These are phyloP conservation scores for Hericium erinaceus DNA, from an alignment of 768 basidiomycete species.

Conservation along the genomic window DNA sequence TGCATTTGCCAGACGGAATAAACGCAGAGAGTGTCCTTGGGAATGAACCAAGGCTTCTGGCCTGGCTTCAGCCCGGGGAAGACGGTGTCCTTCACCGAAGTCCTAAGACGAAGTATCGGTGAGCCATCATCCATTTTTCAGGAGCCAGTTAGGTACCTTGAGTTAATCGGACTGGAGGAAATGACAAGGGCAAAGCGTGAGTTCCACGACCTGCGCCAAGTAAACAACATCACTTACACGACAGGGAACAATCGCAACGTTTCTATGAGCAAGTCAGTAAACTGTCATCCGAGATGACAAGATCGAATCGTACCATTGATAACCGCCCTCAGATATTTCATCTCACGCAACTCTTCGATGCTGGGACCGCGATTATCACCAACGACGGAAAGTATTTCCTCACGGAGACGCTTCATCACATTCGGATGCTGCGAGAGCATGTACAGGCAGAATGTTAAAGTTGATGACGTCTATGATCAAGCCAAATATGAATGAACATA, in stretches of 20 bases:
- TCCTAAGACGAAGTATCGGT: neutral
- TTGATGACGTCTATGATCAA: conserved; percentile 16
- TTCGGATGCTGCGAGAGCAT: conserved; percentile 22
- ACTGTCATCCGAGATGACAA: neutral
- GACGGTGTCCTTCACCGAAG: neutral
- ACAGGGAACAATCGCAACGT: neutral
- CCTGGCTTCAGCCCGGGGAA: neutral
- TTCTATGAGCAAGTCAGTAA: neutral
- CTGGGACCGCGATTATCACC: conserved; percentile 19
- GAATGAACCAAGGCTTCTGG: neutral
- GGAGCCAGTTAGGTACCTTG: neutral
- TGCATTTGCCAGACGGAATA: conserved; percentile 22
- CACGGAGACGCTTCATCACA: conserved; percentile 19
- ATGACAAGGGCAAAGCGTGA: neutral
- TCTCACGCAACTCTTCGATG: conserved; percentile 23
- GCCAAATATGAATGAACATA: conserved; percentile 3
- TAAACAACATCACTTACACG: neutral
- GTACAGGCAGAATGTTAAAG: conserved; percentile 23
- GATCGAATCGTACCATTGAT: conserved; percentile 20
- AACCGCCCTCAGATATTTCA: conserved; percentile 25
- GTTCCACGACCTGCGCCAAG: neutral
- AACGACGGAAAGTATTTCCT: conserved; percentile 21
- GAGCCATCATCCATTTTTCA: neutral
- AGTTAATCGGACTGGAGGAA: neutral
- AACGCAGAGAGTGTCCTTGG: neutral